Base-by-base conservation (phyloP, 2,329 filamentous ascomycete genomes). In the Xenosphaeropsis pyriputrescens region DNA sequence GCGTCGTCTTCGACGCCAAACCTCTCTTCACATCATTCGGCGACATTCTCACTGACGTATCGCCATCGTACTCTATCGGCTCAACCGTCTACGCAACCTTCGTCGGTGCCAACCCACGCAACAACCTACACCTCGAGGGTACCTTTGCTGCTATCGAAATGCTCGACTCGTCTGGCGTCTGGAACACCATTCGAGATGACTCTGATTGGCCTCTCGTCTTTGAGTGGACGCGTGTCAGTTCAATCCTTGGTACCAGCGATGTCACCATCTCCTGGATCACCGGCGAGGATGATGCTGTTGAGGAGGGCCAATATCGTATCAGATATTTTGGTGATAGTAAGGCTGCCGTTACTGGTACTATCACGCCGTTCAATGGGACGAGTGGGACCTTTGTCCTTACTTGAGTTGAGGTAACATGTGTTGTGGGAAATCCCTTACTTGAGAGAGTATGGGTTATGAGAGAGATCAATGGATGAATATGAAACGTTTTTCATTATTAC, bases 251-350 rank as follows among this genome's bases (percentile, higher is more conserved):
- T 0, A 77, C 78, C 26, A 93, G 85, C 50, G 75, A 88, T 53
- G 88, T 85, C 1, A 76, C 67, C 7, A 67, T 94, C 38, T 69
- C 70, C 35, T 96, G 89, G 89, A 81, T 89, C 58, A 79, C 81
- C 26, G 77, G 75, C 56, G 57, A 65, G 39, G 64, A 68, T 44
- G 68, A 67, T 15, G 62, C 66, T 41, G 58, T 38, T 55, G 54
- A 39, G 40, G 58, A 44, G 42, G 88, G 88, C 0, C 73, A 69
- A 35, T 96, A 94, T 58, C 65, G 86, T 17, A 58, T 93, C 34
- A 73, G 67, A 60, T 96, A 95, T 53, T 89, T 78, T 58, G 89
- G 89, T 0, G 86, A 95, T 59, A 65, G 74, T 2, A 95, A 88
- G 69, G 64, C 64, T 6, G 64, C 64, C 5, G 52, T 70, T 18